phyloP scores from a whole-genome alignment of 495 filamentous ascomycete genomes.

The Penicillium robsamsonii region DNA sequence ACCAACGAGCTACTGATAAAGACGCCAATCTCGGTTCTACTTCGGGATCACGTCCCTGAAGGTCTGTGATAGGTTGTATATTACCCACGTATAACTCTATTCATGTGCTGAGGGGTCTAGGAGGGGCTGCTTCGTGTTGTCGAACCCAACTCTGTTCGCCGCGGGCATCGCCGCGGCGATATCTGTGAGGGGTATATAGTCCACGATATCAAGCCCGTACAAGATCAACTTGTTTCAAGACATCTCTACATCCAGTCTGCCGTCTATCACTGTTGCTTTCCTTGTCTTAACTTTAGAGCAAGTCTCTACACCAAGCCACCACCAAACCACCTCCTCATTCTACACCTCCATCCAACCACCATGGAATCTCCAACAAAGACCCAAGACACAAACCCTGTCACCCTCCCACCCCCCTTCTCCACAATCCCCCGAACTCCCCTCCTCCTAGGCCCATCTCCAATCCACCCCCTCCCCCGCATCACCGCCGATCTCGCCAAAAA shows the following conservation, averaged over 20 bases:
- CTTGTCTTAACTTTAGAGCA: background rate
- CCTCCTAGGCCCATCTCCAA: constrained; percentile 59
- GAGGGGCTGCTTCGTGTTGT: background rate
- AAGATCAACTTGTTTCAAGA: background rate
- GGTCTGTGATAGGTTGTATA: background rate
- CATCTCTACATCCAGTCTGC: background rate
- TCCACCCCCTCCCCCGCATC: constrained; percentile 59
- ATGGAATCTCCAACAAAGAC: background rate
- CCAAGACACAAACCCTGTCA: constrained; percentile 7
- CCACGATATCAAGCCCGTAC: background rate
- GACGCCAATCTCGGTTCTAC: background rate
- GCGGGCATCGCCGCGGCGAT: constrained; percentile 6
- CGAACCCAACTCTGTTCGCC: background rate
- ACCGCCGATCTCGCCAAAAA: constrained; percentile 51
- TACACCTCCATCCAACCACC: background rate
- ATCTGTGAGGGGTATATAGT: background rate
- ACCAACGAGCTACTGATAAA: background rate
- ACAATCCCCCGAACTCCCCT: constrained; percentile 53
- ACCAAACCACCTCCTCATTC: background rate
- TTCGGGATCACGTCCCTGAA: background rate
- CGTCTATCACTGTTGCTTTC: background rate
- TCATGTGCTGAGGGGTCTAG: background rate
- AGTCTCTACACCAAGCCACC: background rate
- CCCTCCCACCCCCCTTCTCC: constrained; percentile 57
- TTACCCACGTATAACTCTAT: background rate